Base-by-base conservation (phyloP, 2,329 filamentous ascomycete genomes). In the Fusarium sp. region DNA sequence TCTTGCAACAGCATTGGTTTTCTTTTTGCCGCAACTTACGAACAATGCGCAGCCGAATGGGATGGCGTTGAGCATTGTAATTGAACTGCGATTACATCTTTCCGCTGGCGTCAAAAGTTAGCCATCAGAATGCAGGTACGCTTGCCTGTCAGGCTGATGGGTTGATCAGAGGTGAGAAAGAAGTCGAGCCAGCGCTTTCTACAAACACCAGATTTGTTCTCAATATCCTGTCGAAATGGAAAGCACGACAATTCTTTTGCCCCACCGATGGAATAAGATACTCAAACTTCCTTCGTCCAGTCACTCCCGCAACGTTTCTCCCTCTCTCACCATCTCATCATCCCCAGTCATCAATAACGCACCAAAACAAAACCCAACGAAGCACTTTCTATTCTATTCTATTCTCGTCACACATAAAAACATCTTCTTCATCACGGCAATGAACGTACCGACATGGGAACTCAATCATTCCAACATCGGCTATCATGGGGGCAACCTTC, bases 221-320 rank as follows among this genome's bases (percentile, higher is more conserved):
- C 2, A 0, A 3, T 1, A 5, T 15, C 26, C 22, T 0, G 3
- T 49, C n/a, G 9, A 15, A 26, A 15, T 20, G 49, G 49, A 52
- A 36, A 36, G 33, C 2, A 22, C 18, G 18, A 15, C 3, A 17
- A 0, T 5, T 15, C 9, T 20, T 15, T 3, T 20, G 13, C n/a
- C 3, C 4, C 17, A 26, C 13, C 2, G 8, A 52, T 4, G 3
- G 31, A 15, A 11, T 13, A 2, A 5, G 8, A 1, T 36, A 20
- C n/a, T 11, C n/a, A 3, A 52, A 20, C 13, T 26, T 35, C 0
- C 10, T 36, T 2, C 17, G 4, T 7, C 3, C n/a, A 2, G 1
- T 15, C 9, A 36, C 17, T 24, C n/a, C 18, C 49, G 6, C 3
- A 17, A 52, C 36, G 2, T 26, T 36, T 52, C 3, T 26, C 5